Base-by-base conservation (phyloP, 352 stramenopile species). In the Elongisporangium undulatum region DNA sequence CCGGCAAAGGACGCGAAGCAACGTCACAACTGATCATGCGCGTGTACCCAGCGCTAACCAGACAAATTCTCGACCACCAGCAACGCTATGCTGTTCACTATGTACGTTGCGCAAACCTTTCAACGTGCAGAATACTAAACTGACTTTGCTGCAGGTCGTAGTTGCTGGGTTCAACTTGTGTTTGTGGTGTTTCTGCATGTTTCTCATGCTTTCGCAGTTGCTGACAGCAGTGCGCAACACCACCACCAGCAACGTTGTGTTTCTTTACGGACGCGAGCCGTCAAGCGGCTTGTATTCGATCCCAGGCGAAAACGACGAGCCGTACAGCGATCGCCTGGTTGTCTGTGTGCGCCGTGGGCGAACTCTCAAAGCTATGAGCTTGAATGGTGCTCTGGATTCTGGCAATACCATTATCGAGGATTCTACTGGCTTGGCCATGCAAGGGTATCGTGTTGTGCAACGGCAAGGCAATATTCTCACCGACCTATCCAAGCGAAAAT, bases 241-340 rank as follows among this genome's bases (percentile, higher is more conserved):
- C 0, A 16, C 34, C 12, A 17, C 34, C 16, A 45, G 34, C 12
- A 45, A n/a, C 0, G 29, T 52, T 0, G 22, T 48, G 12, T 0
- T 63, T 16, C 0, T 62, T 4, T 74, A 68, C 26, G 75, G 72
- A 6, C 56, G 26, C 0, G 48, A 55, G 0, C 75, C 69, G 17
- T 45, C 34, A 10, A 8, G 34, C 4, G 34, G 34, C 7, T 69
- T 64, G 48, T 15, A 13, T n/a, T 15, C 60, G 21, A 67, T 77
- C 51, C 57, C 49, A 9, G 71, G 72, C 49, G 54, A 19, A n/a
- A 86, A 86, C 58, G 79, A 87, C 52, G 76, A 78, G 45, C 72
- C 69, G 13, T 79, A 72, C 48, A 73, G 72, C 0, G 76, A 87
- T 52, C 76, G 79, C 4, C 2, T 74, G 8, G n/a, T 89, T 9